These are phyloP conservation scores for Isatis lusitanica DNA, from an alignment of 441 rosid species.

Conservation along the genomic window DNA sequence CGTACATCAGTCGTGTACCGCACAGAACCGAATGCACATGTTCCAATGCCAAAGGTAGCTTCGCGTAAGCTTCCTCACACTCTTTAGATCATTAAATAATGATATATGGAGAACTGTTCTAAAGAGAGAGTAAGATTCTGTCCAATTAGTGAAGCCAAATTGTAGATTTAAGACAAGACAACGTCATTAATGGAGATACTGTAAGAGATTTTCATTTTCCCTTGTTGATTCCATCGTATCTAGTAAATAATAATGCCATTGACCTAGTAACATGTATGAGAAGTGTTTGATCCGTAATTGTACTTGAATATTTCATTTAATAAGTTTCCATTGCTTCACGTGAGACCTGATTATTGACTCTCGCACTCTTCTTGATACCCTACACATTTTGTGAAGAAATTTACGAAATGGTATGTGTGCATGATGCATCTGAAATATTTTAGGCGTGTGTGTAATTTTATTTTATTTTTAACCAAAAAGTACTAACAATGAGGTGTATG, in stretches of 20 bases:
- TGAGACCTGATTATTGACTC: slow-evolving; percentile 6
- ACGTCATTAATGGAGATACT: slow-evolving; percentile 21
- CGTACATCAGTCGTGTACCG: slow-evolving; percentile 19
- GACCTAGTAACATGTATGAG: slow-evolving; percentile 4
- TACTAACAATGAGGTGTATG: no score
- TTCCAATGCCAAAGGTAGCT: slow-evolving; percentile 7
- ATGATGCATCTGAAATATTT: not conserved
- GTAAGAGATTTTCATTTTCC: slow-evolving; percentile 21
- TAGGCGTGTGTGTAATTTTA: not conserved
- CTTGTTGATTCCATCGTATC: slow-evolving; percentile 20
- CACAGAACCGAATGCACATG: slow-evolving; percentile 25
- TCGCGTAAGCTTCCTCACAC: slow-evolving; percentile 28
- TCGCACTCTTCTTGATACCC: not conserved
- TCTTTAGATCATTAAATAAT: not conserved
- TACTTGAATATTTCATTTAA: slow-evolving; percentile 13
- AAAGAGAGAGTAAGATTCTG: not conserved
- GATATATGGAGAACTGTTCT: not conserved
- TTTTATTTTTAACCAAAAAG: not conserved
- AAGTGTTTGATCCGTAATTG: not conserved
- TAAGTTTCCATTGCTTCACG: slow-evolving; percentile 8
- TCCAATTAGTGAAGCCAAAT: slow-evolving; percentile 16
- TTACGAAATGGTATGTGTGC: not conserved
- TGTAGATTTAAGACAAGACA: slow-evolving; percentile 13
- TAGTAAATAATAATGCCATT: slow-evolving; percentile 7
- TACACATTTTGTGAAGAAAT: not conserved